phyloP scores from a whole-genome alignment of 1,284 basidiomycete genomes.

The Ceratobasidium sp. region DNA sequence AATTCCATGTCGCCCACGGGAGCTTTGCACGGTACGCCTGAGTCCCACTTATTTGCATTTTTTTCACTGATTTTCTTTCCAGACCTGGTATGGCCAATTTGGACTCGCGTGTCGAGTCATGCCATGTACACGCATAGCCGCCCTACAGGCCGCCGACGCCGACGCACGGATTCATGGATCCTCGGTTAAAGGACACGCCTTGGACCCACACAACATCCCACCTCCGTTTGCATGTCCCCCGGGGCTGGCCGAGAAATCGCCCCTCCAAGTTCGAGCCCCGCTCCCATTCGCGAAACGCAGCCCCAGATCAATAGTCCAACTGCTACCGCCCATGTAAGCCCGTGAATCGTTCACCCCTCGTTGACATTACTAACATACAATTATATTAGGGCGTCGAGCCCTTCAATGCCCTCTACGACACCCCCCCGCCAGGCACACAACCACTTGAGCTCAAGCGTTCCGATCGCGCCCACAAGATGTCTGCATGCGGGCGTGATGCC shows the following conservation, averaged over 20 bases:
- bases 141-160: no score
- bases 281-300: constrained; percentile 9
- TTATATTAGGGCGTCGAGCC: neutral
- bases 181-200: no score
- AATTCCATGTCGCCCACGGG: no score
- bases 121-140: neutral
- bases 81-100: no score
- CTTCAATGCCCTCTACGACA: neutral
- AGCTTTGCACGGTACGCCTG: no score
- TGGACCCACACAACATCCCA: no score
- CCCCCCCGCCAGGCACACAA: neutral
- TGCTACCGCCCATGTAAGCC: neutral
- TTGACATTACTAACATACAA: neutral
- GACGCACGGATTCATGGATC: no score
- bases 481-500: neutral
- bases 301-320: neutral
- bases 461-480: neutral
- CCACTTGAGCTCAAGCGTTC: neutral
- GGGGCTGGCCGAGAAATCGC: neutral
- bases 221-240: neutral
- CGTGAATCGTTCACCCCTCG: neutral
- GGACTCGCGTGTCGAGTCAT: no score
- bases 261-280: constrained; percentile 8
- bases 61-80: no score
- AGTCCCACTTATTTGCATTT: no score